Base-by-base conservation (phyloP, 2,329 filamentous ascomycete species). In the Onygena corvina region DNA sequence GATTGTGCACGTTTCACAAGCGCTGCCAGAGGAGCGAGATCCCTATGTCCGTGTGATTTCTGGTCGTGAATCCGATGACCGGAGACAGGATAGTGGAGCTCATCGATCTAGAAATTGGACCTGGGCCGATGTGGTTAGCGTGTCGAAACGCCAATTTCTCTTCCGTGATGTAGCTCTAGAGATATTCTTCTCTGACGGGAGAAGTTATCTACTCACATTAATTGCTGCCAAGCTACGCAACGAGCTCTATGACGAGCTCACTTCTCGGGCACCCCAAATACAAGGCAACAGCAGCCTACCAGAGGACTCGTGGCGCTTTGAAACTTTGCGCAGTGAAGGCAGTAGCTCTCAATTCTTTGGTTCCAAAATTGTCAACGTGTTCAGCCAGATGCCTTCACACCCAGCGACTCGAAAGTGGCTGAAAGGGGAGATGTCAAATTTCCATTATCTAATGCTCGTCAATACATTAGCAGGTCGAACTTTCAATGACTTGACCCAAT, bases 401-500 rank as follows among this genome's bases (percentile, higher is more conserved):
- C 86, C 89, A 7, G 81, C 87, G 6, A 94, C 92, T 60, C 83
- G 84, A 56, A 83, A 82, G 63, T 98, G 92, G 92, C 77, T 92
- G 52, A 84, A 82, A 62, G 92, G 93, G 9, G 92, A 98, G 60
- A 87, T 96, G 46, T 96, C 90, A 11, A 98, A 98, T 64, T 98
- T 98, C 60, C 88, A 96, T 65, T 98, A 98, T 61, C 76, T 98
- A 30, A 98, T 98, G 90, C 81, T 95, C 52, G 81, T 98, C 61
- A 98, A 98, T 61, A 96, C 92, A 0, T 86, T 98, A 77, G 93
- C 93, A 23, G 92, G 92, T 2, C 76, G 92, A 47, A 96, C 92
- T 0, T 98, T 98, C 71, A 98, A 98, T 61, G 92, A 98, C 61
- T 73, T 98, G 14, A 98, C 92, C 0, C 93, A 98, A 60, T 98